phyloP scores from a whole-genome alignment of 495 filamentous ascomycete genomes.

The Aspergillus bertholletiae region DNA sequence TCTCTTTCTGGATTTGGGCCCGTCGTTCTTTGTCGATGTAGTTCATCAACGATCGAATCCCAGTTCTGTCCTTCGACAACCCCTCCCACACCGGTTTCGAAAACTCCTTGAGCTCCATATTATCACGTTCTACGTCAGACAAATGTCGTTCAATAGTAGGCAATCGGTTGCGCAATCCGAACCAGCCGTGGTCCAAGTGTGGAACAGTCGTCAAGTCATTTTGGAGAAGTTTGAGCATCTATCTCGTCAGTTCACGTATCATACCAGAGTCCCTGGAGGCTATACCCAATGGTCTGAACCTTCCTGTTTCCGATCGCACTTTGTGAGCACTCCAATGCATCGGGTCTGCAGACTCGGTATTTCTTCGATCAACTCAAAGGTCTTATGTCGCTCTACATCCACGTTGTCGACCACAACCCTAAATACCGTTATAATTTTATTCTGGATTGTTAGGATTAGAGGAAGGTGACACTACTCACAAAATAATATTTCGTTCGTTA shows the following conservation, averaged over 20 bases:
- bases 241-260: not conserved
- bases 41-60: constrained; percentile 1
- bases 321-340: not conserved
- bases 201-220: constrained; percentile 2
- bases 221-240: constrained; percentile 5
- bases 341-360: not conserved
- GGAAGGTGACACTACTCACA: no score
- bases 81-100: not conserved
- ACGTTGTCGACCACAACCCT: constrained; percentile 4
- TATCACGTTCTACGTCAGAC: not conserved
- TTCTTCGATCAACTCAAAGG: not conserved
- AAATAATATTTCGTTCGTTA: constrained; percentile 6
- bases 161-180: constrained; percentile 1
- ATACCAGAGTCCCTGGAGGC: no score
- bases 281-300: constrained; percentile 1
- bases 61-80: not conserved
- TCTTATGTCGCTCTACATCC: constrained; percentile 1
- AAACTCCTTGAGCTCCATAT: not conserved
- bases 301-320: constrained; percentile 3
- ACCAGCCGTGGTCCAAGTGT: constrained; percentile 2
- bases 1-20: constrained; percentile 1
- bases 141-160: not conserved
- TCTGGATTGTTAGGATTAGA: no score
- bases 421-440: not conserved
- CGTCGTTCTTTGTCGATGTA: constrained; percentile 5